Base-by-base conservation (phyloP, 2,329 filamentous ascomycete species). In the Samsoniella hepiali region DNA sequence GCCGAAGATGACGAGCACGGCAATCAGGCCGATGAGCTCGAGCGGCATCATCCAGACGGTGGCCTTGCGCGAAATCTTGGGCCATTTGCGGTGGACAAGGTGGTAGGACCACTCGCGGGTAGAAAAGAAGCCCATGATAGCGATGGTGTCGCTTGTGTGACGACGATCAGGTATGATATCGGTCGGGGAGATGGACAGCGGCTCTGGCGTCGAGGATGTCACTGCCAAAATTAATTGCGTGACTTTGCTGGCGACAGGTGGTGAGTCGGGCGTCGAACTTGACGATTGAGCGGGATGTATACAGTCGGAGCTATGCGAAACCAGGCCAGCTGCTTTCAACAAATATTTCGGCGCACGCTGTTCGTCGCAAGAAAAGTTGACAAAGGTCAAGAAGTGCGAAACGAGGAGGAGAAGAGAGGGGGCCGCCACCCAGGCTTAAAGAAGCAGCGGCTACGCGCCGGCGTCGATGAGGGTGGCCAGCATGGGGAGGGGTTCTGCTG, bases 1-100 rank as follows among this genome's bases (percentile, higher is more conserved):
- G 68, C 86, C 89, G 72, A 90, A 91, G 59, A 93, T 81, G 44
- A 90, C 82, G 67, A 94, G 82, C 57, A 84, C 77, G 17, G 86
- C 82, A 63, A 94, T 79, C 31, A 88, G 84, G 66, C 87, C 82
- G 44, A 78, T 75, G 59, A 93, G 81, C 76, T 94, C 91, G 58
- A 87, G 71, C 57, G 84, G 70, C 78, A 93, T 84, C 67, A 91
- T 78, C 71, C 75, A 85, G 81, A 77, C 88, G 79, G 82, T 86
- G 71, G 74, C 85, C 75, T 73, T 82, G 74, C 74, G 83, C 38
- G 73, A 64, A 13, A 68, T 42, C 76, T 76, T 81, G 76, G 74
- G 85, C 84, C 84, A 87, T 74, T 79, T 77, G 68, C 84, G 84
- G 66, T 82, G 84, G 36, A 91, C 73, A 68, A 89, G 80, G 75